Conservation (phyloP, 306 rosid species). For the cucumber (Cucumis sativus) region DNA sequence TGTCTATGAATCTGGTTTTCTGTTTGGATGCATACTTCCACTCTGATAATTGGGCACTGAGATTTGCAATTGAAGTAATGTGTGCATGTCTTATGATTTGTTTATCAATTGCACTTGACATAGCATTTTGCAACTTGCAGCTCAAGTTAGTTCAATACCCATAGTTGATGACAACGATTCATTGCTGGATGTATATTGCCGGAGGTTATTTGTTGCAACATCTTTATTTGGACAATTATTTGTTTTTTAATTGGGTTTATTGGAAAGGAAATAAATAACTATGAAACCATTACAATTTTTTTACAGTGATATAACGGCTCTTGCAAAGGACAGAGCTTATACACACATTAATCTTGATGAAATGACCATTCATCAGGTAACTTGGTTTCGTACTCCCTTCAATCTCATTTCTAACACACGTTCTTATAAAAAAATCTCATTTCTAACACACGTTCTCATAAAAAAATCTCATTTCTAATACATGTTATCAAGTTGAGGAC, state of each 20-base stretch:
- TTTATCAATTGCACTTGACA: not conserved
- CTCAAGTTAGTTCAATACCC: constrained; percentile 88
- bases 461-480: not conserved
- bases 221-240: not conserved
- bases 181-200: constrained; percentile 86
- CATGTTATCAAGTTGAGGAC: not conserved
- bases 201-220: constrained; percentile 56
- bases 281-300: constrained; percentile 9
- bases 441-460: not conserved
- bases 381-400: not conserved
- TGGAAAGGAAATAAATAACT: not conserved
- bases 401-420: not conserved
- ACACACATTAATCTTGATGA: constrained; percentile 83
- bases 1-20: not conserved
- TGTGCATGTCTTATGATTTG: not conserved
- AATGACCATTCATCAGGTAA: constrained; percentile 91
- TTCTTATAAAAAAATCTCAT: not conserved
- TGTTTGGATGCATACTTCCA: not conserved
- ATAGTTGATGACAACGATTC: constrained; percentile 90
- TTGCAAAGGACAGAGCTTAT: constrained; percentile 95
- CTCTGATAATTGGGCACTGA: not conserved
- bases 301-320: constrained; percentile 90
- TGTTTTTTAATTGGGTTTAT: not conserved
- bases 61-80: not conserved
- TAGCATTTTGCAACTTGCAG: not conserved